Conservation (phyloP, 1,139 yeast genomes). For the Saccharomyces hybrid region DNA sequence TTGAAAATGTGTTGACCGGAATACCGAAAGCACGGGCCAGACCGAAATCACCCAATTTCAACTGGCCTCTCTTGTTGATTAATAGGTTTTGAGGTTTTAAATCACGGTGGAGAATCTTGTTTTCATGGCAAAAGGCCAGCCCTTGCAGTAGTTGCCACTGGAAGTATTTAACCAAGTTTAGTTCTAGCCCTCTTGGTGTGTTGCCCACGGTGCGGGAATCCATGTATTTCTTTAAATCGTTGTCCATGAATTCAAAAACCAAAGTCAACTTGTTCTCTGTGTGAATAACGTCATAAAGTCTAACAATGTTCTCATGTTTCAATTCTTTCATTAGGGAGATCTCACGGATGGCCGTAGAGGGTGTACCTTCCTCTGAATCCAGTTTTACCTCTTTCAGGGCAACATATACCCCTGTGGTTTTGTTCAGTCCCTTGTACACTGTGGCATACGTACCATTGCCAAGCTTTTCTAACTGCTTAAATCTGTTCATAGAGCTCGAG, state of each 20-base stretch:
- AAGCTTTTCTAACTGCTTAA: slow-evolving; percentile 62
- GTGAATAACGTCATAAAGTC: slow-evolving; percentile 90
- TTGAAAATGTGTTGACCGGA: slow-evolving; percentile 93
- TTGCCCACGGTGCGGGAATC: slow-evolving; percentile 42
- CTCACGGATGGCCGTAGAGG: slow-evolving; percentile 95
- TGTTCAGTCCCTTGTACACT: slow-evolving; percentile 89
- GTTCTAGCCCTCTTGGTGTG: slow-evolving; percentile 34
- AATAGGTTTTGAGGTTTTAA: slow-evolving; percentile 90
- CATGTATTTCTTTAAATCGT: slow-evolving; percentile 90
- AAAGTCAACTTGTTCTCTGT: slow-evolving; percentile 91
- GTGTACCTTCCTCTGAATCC: slow-evolving; percentile 97
- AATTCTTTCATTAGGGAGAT: slow-evolving; percentile 94
- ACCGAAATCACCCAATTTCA: slow-evolving; percentile 96
- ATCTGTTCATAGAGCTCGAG: slow-evolving; percentile 11
- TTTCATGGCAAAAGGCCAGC: slow-evolving; percentile 89
- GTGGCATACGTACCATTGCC: slow-evolving; percentile 99
- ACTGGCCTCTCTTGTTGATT: slow-evolving; percentile 79
- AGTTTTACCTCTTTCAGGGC: slow-evolving; percentile 91
- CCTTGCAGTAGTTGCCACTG: slow-evolving; percentile 91
- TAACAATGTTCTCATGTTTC: slow-evolving; percentile 88
- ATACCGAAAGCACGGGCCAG: slow-evolving; percentile 96
- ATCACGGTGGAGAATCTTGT: slow-evolving; percentile 89
- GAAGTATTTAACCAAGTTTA: slow-evolving; percentile 80
- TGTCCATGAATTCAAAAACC: slow-evolving; percentile 91
- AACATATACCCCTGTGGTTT: slow-evolving; percentile 85